Evolutionary conservation across 495 filamentous ascomycete genomes (phyloP), one percentile per base, ranked within the genome.

Genomic region (Physcia stellaris): DNA sequence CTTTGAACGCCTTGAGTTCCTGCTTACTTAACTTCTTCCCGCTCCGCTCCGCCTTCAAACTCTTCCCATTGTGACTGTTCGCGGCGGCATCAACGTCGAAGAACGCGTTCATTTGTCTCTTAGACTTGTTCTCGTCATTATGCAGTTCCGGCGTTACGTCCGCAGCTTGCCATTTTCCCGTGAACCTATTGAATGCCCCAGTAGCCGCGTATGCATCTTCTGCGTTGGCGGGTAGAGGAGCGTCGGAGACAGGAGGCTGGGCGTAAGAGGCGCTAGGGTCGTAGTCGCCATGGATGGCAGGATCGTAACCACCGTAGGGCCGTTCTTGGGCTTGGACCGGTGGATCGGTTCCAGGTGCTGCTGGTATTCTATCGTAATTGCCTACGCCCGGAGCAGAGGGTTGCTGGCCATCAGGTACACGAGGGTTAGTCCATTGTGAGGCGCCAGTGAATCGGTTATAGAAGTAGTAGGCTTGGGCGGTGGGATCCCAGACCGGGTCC

Each of bases 71-170:
- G 48, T 98, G 90, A 45, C 71, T 76, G 53, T 95, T 95, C 1
- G 92, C 92, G 16, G 87, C 88, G 9, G 86, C 83, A 61, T 96
- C 90, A n/a, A 96, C 90, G 52, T 96, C 92, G 53, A 94, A 98
- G 60, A 77, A 98, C 7, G 87, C 84, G 52, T 79, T 79, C 83
- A 96, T 83, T 66, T 96, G 90, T 32, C 92, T 68, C 39, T 65
- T 70, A 29, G 75, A 75, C 67, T 94, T 94, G 46, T 84, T 83
- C 57, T 90, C 86, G 52, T 95, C 90, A 47, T 79, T 83, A 66
- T 83, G 77, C 11, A 72, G 71, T 35, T 86, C 82, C 2, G 92
- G 77, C 3, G 62, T 77, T 43, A 76, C 63, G 6, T 57, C 50
- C 4, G 57, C 49, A 15, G 65, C 61, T 60, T 95, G 90, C 67